Evolutionary conservation across 495 filamentous ascomycete species (phyloP).

Genomic region (Daldinia bambusicola): DNA sequence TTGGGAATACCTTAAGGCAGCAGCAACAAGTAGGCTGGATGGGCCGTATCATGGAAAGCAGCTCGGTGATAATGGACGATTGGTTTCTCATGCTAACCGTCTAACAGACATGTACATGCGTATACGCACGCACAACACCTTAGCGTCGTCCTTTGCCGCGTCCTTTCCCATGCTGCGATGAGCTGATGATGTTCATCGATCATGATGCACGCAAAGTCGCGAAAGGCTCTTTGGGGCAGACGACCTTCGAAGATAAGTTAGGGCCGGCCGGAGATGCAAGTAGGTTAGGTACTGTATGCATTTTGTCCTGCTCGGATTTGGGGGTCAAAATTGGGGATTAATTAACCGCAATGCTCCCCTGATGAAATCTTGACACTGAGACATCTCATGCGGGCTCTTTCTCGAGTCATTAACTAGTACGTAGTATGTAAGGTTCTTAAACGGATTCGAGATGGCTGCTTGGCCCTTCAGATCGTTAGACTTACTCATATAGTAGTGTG

Average conservation of each 20-base stretch:
- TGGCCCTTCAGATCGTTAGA: conserved; percentile 10
- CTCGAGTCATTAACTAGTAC: conserved; percentile 41
- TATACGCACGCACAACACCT: conserved; percentile 31
- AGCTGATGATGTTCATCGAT: conserved; percentile 26
- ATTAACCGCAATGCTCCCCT: conserved; percentile 34
- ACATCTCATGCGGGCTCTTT: conserved; percentile 41
- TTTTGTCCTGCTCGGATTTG: conserved; percentile 25
- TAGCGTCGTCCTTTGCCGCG: conserved; percentile 11
- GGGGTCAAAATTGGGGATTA: conserved; percentile 13
- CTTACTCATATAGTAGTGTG: conserved; percentile 24
- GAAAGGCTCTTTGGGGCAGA: conserved; percentile 17
- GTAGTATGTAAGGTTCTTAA: conserved; percentile 14
- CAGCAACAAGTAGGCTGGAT: conserved; percentile 31
- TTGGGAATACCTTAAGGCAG: conserved; percentile 15
- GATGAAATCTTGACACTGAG: conserved; percentile 43
- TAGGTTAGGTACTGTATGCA: conserved; percentile 9
- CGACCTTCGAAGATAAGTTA: conserved; percentile 25
- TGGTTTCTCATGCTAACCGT: conserved; percentile 24
- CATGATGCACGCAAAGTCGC: conserved; percentile 36
- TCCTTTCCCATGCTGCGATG: conserved; percentile 13
- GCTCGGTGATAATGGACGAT: conserved; percentile 23
- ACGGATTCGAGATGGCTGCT: conserved; percentile 20
- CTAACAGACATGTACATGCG: conserved; percentile 15
- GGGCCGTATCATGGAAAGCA: conserved; percentile 18
- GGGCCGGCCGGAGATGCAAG: conserved; percentile 20